Evolutionary conservation across 1,284 basidiomycete species (phyloP), one percentile per base, ranked within the genome.

Genomic region (Coniferiporia weirii): DNA sequence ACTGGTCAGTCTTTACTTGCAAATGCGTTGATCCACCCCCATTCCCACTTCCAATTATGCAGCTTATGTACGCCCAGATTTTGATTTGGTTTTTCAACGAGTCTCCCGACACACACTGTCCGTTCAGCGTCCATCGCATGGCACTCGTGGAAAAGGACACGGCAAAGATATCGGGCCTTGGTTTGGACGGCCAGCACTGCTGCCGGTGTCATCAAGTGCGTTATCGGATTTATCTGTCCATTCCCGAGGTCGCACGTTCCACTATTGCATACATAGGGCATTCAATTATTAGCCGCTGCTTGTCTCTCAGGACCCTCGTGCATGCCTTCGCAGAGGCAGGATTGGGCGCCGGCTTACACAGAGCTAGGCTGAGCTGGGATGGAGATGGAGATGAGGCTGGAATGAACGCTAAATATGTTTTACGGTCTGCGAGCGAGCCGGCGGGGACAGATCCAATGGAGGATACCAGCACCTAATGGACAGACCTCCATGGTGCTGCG

Each of bases 151-250:
- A 2, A 96, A 97, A 70, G 89, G 94, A 64, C 80, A 98, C 1
- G 96, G 96, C 13, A 98, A 93, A 65, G 93, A 95, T 65, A 90
- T 98, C 0, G 96, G 96, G 1, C 91, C 95, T 71, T 98, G 96
- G 96, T 98, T 98, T 68, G 96, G 96, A 0, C 96, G n/a, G n/a
- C 96, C 0, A 96, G 93, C 69, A 96, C 93, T 0, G 96, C 96
- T 34, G 94, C 95, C 5, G 95, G 95, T 38, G 95, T 94, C 13
- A 91, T 98, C 75, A 93, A 91, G 89, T 90, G 69, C 34, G 56
- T 61, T 54, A 54, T 54, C 35, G 3, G 20, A 45, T 15, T 32
- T 20, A 44, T 27, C 44, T 54, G n/a, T 22, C 38, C 43, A 46
- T 17, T 40, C 43, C 54, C 47, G 32, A 45, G 35, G n/a, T n/a